phyloP scores from a whole-genome alignment of 495 filamentous ascomycete species.

The Delitschia confertaspora region DNA sequence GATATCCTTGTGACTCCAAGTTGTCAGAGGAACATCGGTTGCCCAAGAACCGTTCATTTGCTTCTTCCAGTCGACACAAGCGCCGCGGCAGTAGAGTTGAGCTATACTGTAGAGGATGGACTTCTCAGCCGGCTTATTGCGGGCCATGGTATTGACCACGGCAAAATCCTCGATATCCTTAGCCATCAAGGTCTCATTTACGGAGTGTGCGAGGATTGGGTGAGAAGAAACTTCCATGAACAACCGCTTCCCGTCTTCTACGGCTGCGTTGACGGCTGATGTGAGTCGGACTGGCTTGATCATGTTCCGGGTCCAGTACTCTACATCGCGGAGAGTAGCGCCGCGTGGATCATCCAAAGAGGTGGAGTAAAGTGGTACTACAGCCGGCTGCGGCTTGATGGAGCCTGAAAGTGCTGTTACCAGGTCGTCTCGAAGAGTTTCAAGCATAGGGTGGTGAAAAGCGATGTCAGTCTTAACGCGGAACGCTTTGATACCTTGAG shows the following conservation, averaged over 20 bases:
- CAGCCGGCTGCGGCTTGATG: slow-evolving; percentile 26
- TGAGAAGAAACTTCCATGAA: slow-evolving; percentile 38
- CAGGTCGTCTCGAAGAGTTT: slow-evolving; percentile 28
- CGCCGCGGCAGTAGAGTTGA: slow-evolving; percentile 41
- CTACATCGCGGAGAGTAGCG: slow-evolving; percentile 19
- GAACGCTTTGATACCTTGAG: slow-evolving; percentile 27
- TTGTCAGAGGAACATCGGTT: slow-evolving; percentile 39
- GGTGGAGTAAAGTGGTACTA: slow-evolving; percentile 37
- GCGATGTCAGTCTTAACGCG: slow-evolving; percentile 32
- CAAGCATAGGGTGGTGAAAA: slow-evolving; percentile 35
- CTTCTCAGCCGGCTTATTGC: slow-evolving; percentile 37
- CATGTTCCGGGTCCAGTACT: slow-evolving; percentile 34
- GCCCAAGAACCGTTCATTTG: slow-evolving; percentile 38
- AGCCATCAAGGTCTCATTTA: slow-evolving; percentile 33
- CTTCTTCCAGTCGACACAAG: slow-evolving; percentile 36
- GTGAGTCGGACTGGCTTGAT: slow-evolving; percentile 29
- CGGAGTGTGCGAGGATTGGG: slow-evolving; percentile 34
- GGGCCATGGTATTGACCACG: slow-evolving; percentile 35
- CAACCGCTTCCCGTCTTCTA: slow-evolving; percentile 30
- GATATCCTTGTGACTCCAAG: slow-evolving; percentile 46
- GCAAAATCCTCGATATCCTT: slow-evolving; percentile 29
- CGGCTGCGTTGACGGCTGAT: slow-evolving; percentile 33
- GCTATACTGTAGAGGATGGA: slow-evolving; percentile 40
- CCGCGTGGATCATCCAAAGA: slow-evolving; percentile 25
- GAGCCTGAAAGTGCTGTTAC: slow-evolving; percentile 16